Percentiles rank a stretch among this genome's conserved stretches.
Conservation (phyloP, 2,329 filamentous ascomycete species). For the Didymella sp. region DNA sequence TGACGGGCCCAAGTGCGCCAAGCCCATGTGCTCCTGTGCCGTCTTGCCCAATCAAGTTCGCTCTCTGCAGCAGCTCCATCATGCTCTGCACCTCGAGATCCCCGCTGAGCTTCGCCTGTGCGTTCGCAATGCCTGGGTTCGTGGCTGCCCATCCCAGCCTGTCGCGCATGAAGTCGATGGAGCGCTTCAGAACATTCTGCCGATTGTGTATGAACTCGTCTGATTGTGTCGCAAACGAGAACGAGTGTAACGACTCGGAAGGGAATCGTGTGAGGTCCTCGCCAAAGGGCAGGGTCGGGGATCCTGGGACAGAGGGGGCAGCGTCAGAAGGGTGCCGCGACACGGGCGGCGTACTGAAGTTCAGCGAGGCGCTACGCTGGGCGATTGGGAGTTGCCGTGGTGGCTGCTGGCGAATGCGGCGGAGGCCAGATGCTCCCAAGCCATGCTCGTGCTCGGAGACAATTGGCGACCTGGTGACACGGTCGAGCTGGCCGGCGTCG, state of each 20-base stretch:
- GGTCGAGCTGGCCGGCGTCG: conserved; percentile 73
- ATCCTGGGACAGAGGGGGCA: conserved; percentile 68
- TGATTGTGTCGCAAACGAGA: conserved; percentile 95
- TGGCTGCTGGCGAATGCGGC: conserved; percentile 88
- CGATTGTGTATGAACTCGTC: conserved; percentile 90
- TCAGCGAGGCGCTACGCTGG: conserved; percentile 74
- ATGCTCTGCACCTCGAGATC: conserved; percentile 89
- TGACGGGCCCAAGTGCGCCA: conserved; percentile 69
- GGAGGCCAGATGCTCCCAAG: conserved; percentile 82
- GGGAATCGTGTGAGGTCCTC: conserved; percentile 94
- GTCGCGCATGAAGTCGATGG: conserved; percentile 96
- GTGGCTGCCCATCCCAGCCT: conserved; percentile 81
- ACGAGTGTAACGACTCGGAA: conserved; percentile 94
- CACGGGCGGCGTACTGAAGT: conserved; percentile 65
- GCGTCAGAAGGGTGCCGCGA: conserved; percentile 57
- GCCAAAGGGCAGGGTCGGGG: conserved; percentile 71
- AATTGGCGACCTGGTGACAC: conserved; percentile 79
- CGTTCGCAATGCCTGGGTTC: conserved; percentile 78
- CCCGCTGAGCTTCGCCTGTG: conserved; percentile 80
- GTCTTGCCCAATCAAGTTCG: conserved; percentile 76
- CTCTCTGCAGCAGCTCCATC: conserved; percentile 84
- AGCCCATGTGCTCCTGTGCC: conserved; percentile 62
- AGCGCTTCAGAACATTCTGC: conserved; percentile 90
- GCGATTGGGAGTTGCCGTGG: conserved; percentile 60
- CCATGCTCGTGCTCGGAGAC: conserved; percentile 88